Evolutionary conservation across 192 early-diverging fungal species (phyloP).

Genomic region (Globomyces pollinis-pini): DNA sequence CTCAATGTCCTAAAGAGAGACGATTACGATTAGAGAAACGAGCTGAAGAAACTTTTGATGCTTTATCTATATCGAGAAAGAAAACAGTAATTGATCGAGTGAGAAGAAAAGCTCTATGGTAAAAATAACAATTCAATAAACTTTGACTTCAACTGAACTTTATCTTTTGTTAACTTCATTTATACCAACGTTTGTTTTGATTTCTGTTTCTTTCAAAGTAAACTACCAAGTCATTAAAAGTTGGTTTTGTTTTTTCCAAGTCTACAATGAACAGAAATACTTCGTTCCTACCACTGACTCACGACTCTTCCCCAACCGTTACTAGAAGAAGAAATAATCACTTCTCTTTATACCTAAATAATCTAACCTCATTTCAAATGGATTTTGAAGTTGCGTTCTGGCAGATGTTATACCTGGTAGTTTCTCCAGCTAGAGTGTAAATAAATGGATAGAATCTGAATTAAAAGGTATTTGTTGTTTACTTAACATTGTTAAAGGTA

Average conservation of each 20-base stretch:
- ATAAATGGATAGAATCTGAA: conserved; percentile 19
- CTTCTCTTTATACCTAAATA: conserved; percentile 1
- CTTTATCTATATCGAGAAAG: conserved; percentile 30
- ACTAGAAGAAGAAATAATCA: conserved; percentile 1
- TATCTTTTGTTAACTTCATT: no score
- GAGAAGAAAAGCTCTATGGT: conserved; percentile 42
- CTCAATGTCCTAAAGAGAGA: conserved; percentile 15
- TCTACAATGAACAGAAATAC: no score
- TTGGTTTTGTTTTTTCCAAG: no score
- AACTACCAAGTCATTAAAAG: no score
- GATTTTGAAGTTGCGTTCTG: conserved; percentile 83
- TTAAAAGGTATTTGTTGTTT: background rate
- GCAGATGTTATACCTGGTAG: conserved; percentile 80
- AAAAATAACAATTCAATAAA: background rate
- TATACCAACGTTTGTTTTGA: no score
- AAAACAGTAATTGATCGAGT: conserved; percentile 34
- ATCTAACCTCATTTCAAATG: conserved; percentile 49
- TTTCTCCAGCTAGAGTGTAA: conserved; percentile 75
- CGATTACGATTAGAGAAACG: conserved; percentile 17
- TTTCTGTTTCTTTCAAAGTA: background rate
- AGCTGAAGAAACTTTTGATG: conserved; percentile 23
- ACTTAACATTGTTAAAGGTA: background rate
- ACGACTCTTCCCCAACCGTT: background rate
- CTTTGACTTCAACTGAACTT: no score
- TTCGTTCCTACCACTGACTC: no score